Percentiles rank a stretch among this genome's conserved stretches.
Evolutionary conservation across 148 eudicot species (phyloP).

Genomic region (Rhododendron kiyosumense): DNA sequence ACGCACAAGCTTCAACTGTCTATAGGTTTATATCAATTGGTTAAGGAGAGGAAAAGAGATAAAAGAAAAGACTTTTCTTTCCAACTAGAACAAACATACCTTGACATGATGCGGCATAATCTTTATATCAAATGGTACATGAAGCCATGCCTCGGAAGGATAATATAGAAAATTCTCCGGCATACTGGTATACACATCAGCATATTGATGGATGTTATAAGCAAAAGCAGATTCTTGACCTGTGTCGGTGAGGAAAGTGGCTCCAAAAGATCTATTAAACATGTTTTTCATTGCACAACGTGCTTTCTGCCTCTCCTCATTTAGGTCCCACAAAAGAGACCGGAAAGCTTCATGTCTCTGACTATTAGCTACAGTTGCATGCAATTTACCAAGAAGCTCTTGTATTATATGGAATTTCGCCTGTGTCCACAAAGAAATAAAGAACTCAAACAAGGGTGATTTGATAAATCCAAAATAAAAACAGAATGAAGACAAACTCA

Average conservation of each 20-base stretch:
- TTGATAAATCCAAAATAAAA: neutral
- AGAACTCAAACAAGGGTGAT: neutral
- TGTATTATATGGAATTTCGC: slow-evolving; percentile 92
- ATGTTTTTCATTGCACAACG: slow-evolving; percentile 71
- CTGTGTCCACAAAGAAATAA: slow-evolving; percentile 25
- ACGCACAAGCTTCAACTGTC: neutral
- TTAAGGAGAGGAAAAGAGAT: neutral
- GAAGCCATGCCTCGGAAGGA: slow-evolving; percentile 91
- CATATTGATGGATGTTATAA: slow-evolving; percentile 88
- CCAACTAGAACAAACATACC: slow-evolving; percentile 37
- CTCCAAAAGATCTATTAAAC: slow-evolving; percentile 93
- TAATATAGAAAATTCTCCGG: slow-evolving; percentile 87
- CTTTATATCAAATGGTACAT: slow-evolving; percentile 81
- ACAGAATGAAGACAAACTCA: neutral
- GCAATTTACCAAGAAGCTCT: slow-evolving; percentile 94
- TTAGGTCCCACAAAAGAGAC: slow-evolving; percentile 72
- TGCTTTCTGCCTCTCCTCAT: slow-evolving; percentile 73
- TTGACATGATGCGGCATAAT: slow-evolving; percentile 99
- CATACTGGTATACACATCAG: slow-evolving; percentile 94
- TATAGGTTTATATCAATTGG: neutral
- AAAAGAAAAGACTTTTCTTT: neutral
- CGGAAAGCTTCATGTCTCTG: slow-evolving; percentile 52
- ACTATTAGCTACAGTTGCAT: slow-evolving; percentile 48
- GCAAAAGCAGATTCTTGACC: slow-evolving; percentile 97
- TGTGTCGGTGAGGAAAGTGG: slow-evolving; percentile 88